A percentile compares a stretch with the other conserved stretches of the same genome.
These are phyloP conservation scores for Hanseniaspora gamundiae DNA, from an alignment of 1,139 yeast genomes.

Conservation along the genomic window DNA sequence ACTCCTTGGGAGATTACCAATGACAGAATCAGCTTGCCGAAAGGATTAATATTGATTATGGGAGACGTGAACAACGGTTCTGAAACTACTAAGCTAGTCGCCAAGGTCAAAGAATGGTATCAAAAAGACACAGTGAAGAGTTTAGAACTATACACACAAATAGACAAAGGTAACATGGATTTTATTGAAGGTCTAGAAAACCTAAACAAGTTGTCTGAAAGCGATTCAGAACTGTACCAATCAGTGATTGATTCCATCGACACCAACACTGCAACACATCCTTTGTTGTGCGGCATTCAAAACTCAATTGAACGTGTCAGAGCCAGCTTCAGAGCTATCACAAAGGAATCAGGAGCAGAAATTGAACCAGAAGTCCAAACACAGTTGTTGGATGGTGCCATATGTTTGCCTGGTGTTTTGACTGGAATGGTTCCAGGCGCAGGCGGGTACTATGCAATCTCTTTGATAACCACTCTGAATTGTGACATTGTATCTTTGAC, in stretches of 20 bases:
- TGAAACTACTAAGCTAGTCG: slow-evolving; percentile 83
- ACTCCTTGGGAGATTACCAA: slow-evolving; percentile 48
- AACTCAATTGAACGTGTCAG: slow-evolving; percentile 40
- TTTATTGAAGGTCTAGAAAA: slow-evolving; percentile 38
- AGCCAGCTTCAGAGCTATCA: slow-evolving; percentile 41
- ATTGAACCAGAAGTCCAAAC: slow-evolving; percentile 81
- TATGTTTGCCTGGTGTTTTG: slow-evolving; percentile 52
- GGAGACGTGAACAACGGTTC: slow-evolving; percentile 92
- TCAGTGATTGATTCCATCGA: slow-evolving; percentile 18
- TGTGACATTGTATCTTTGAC: slow-evolving; percentile 31
- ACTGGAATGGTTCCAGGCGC: slow-evolving; percentile 99
- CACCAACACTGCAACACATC: slow-evolving; percentile 6
- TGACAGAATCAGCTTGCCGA: slow-evolving; percentile 51
- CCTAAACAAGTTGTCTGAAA: slow-evolving; percentile 27
- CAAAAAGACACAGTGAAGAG: slow-evolving; percentile 40
- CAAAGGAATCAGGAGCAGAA: slow-evolving; percentile 63
- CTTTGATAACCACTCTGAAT: slow-evolving; percentile 47
- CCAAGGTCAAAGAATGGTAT: slow-evolving; percentile 65
- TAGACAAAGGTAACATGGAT: slow-evolving; percentile 46
- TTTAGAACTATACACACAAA: slow-evolving; percentile 36
- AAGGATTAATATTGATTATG: slow-evolving; percentile 59
- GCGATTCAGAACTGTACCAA: slow-evolving; percentile 22
- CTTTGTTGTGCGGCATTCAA: slow-evolving; percentile 20
- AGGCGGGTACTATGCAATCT: slow-evolving; percentile 91
- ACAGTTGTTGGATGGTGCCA: slow-evolving; percentile 48